These are phyloP conservation scores for Kalanchoe fedtschenkoi DNA, from an alignment of 164 flowering plant species.

Conservation along the genomic window DNA sequence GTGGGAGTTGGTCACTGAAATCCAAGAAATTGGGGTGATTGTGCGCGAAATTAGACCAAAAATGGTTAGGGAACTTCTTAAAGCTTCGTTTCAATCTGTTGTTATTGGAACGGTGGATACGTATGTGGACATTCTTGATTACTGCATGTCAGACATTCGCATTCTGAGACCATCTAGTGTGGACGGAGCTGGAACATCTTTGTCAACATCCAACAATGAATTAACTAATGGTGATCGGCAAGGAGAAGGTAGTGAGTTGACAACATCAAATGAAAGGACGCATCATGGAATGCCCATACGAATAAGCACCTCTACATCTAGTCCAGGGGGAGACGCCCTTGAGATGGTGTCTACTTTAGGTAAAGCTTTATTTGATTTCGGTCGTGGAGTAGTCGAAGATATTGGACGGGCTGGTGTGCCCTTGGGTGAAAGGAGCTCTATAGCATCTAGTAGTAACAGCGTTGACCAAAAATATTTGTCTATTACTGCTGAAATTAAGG, in stretches of 20 bases:
- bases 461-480: conserved; percentile 30
- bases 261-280: conserved; percentile 20
- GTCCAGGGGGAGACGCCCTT: conserved; percentile 69
- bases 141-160: conserved; percentile 76
- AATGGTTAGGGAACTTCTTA: conserved; percentile 89
- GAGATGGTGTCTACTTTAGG: conserved; percentile 85
- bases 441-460: conserved; percentile 14
- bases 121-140: conserved; percentile 87
- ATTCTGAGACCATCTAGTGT: conserved; percentile 23
- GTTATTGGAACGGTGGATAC: conserved; percentile 66
- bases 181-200: conserved; percentile 13
- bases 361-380: conserved; percentile 77
- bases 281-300: conserved; percentile 28
- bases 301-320: conserved; percentile 14
- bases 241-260: conserved; percentile 15
- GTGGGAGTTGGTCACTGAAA: conserved; percentile 91
- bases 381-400: conserved; percentile 91
- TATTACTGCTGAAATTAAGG: conserved; percentile 56
- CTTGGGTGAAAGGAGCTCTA: conserved; percentile 20
- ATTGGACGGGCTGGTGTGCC: conserved; percentile 70
- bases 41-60: conserved; percentile 86
- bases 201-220: conserved; percentile 11
- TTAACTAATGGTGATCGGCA: conserved; percentile 11
- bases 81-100: conserved; percentile 53
- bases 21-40: conserved; percentile 68